These are phyloP conservation scores for Tilletia setariae DNA, from an alignment of 1,284 basidiomycete species.

Conservation along the genomic window DNA sequence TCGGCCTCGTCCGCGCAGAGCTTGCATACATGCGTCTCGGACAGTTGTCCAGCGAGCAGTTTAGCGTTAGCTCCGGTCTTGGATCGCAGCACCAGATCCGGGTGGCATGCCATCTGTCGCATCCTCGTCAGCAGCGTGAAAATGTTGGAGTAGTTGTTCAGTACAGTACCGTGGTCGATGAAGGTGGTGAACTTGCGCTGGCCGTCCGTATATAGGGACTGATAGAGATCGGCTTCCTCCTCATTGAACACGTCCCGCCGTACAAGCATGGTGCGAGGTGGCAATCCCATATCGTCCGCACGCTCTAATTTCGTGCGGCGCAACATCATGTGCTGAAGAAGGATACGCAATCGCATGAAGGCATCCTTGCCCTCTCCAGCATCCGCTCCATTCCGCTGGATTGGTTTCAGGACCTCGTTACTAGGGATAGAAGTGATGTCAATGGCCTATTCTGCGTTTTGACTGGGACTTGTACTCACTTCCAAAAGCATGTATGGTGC, in stretches of 20 bases:
- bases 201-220: conserved; percentile 85
- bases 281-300: conserved; percentile 95
- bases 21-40: conserved; percentile 63
- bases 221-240: conserved; percentile 93
- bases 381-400: conserved; percentile 45
- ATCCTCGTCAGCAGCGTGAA: conserved; percentile 58
- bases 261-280: conserved; percentile 85
- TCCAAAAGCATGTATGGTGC: conserved; percentile 70
- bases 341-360: conserved; percentile 57
- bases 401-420: conserved; percentile 52
- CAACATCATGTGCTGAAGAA: conserved; percentile 95
- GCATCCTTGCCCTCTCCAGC: conserved; percentile 48
- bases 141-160: conserved; percentile 54
- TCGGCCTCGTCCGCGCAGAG: conserved; percentile 97
- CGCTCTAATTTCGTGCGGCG: conserved; percentile 74
- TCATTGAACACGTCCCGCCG: conserved; percentile 90
- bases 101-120: conserved; percentile 59
- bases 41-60: conserved; percentile 35
- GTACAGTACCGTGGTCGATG: conserved; percentile 80
- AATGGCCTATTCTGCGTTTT: conserved; percentile 64
- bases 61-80: conserved; percentile 59
- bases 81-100: conserved; percentile 89
- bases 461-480: conserved; percentile 14
- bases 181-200: conserved; percentile 89
- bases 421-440: conserved; percentile 67